Evolutionary conservation across 2,329 filamentous ascomycete genomes (phyloP), one percentile per base, ranked within the genome.

Genomic region (Colletotrichum sansevieriae): DNA sequence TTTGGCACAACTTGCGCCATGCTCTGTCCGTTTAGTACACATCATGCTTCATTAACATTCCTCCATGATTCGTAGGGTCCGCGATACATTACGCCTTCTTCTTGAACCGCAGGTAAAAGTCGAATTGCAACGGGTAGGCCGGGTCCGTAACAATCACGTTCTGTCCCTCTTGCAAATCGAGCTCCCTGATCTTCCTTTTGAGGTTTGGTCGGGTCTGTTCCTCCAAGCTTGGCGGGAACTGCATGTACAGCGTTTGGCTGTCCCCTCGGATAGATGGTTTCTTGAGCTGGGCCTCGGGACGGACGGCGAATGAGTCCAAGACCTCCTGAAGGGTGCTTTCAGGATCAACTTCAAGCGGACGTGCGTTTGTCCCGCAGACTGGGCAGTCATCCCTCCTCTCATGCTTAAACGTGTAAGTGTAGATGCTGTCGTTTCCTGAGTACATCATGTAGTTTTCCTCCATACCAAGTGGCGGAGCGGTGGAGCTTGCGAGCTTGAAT

Each of bases 371-470:
- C 18, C 95, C 95, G 76, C 96, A 99, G 7, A 98, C 96, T 2
- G 96, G 94, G 72, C 96, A 99, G 79, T 98, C 96, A 15, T 91
- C 87, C 79, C 98, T 98, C 83, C 92, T 93, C 81, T 98, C 92
- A 75, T 97, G 94, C 75, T 94, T 91, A 78, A 98, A 99, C 0
- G 96, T 99, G 80, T 97, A 98, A 0, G 96, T 99, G 83, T 99
- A 99, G 72, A 99, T 92, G 72, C 92, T 88, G 76, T 97, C 95
- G 76, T 98, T 95, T 54, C 97, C 96, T 12, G 94, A 97, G 80
- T 99, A 99, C 93, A 98, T 97, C 95, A 98, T 98, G 82, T 99
- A 99, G 78, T 97, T 97, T 64, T 91, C 91, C 51, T 91, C 90
- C 71, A 89, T 85, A 12, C 92, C 92, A 15, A 99, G 85, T 71